Conservation (phyloP, 345 rosid genomes). For the Sisymbrium altissimum region DNA sequence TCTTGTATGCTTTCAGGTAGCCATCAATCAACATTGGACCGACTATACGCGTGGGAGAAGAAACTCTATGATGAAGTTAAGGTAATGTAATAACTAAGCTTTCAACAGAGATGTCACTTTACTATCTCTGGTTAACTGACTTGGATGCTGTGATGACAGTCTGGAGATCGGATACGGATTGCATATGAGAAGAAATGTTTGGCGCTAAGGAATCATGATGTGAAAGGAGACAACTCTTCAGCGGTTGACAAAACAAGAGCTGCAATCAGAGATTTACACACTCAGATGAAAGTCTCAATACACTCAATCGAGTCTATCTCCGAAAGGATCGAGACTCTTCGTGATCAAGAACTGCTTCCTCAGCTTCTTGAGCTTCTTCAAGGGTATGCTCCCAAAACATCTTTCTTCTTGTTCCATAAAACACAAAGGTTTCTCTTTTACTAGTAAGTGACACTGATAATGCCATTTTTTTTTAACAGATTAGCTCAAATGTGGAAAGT, state of each 20-base stretch:
- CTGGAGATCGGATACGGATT: slow-evolving; percentile 70
- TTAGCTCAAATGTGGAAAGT: slow-evolving; percentile 87
- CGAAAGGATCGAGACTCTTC: slow-evolving; percentile 71
- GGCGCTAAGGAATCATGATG: slow-evolving; percentile 73
- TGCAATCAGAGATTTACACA: slow-evolving; percentile 67
- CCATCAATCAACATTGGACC: slow-evolving; percentile 80
- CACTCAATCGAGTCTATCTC: slow-evolving; percentile 89
- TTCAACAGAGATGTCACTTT: not conserved
- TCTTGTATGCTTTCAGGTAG: slow-evolving; percentile 58
- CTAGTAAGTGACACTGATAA: not conserved
- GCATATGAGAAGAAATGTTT: slow-evolving; percentile 74
- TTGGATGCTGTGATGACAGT: slow-evolving; percentile 39
- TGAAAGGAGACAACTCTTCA: slow-evolving; percentile 64
- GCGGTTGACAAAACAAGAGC: slow-evolving; percentile 70
- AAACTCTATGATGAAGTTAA: slow-evolving; percentile 86
- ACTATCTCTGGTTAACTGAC: not conserved
- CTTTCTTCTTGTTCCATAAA: not conserved
- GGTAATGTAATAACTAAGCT: slow-evolving; percentile 54
- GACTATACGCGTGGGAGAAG: slow-evolving; percentile 88
- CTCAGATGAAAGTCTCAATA: slow-evolving; percentile 75
- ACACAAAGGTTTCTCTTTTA: not conserved
- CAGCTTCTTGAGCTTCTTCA: slow-evolving; percentile 79
- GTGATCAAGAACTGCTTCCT: slow-evolving; percentile 95
- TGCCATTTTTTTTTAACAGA: slow-evolving; percentile 35
- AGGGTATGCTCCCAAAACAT: slow-evolving; percentile 54